phyloP scores from a whole-genome alignment of 2,329 filamentous ascomycete genomes.

The Albophoma yamanashiensis region DNA sequence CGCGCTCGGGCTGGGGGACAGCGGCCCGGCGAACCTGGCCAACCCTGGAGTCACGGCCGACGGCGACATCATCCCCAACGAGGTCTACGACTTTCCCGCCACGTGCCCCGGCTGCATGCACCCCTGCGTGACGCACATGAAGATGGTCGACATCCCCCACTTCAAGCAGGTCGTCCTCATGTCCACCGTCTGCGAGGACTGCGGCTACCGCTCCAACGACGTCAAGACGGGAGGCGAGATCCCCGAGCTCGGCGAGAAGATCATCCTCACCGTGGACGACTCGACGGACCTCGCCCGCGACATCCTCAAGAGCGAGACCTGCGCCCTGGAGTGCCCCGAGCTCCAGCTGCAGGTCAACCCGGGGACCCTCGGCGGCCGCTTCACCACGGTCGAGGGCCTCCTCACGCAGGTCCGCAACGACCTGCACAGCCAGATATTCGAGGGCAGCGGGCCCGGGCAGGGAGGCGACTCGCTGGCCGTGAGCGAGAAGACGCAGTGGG shows the following conservation, averaged over 20 bases:
- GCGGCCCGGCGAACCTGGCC: slow-evolving; percentile 40
- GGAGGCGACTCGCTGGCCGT: slow-evolving; percentile 71
- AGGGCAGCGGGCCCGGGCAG: slow-evolving; percentile 46
- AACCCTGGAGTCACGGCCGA: slow-evolving; percentile 41
- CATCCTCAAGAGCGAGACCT: slow-evolving; percentile 93
- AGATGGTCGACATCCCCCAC: slow-evolving; percentile 95
- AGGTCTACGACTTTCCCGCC: slow-evolving; percentile 87
- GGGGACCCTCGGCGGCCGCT: slow-evolving; percentile 87
- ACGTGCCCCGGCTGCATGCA: slow-evolving; percentile 86
- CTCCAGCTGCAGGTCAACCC: slow-evolving; percentile 81
- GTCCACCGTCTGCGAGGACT: slow-evolving; percentile 84
- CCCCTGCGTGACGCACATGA: slow-evolving; percentile 87
- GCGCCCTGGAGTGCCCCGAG: slow-evolving; percentile 76
- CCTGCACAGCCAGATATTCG: slow-evolving; percentile 78
- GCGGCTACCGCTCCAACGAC: slow-evolving; percentile 91
- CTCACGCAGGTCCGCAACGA: slow-evolving; percentile 88
- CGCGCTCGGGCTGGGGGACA: slow-evolving; percentile 64
- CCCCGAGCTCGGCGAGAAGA: slow-evolving; percentile 73
- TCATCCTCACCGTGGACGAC: slow-evolving; percentile 62
- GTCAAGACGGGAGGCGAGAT: slow-evolving; percentile 95
- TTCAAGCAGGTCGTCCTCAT: slow-evolving; percentile 97
- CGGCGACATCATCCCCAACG: slow-evolving; percentile 81
- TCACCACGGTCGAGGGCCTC: slow-evolving; percentile 93
- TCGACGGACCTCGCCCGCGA: slow-evolving; percentile 73
- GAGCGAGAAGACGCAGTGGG: slow-evolving; percentile 63